Percentiles rank a stretch among this genome's conserved stretches.
Conservation (phyloP, 2,329 filamentous ascomycete species). For the Fusarium tanahbumbuense region DNA sequence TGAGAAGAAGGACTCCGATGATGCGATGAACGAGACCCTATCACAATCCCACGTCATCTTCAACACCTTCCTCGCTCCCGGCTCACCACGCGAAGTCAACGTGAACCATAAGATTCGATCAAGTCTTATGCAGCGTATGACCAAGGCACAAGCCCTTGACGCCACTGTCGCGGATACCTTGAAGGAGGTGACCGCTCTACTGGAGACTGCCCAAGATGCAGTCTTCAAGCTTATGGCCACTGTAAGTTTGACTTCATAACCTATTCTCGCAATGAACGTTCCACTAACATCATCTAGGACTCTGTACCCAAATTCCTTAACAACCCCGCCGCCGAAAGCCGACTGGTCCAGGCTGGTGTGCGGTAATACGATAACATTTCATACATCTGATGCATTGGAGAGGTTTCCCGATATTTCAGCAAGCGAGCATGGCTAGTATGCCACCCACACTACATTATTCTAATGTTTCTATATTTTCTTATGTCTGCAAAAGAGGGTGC, state of each 20-base stretch:
- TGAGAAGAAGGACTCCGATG: constrained; percentile 71
- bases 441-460: constrained; percentile 11
- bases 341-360: constrained; percentile 35
- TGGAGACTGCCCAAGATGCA: constrained; percentile 92
- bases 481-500: constrained; percentile 9
- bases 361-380: constrained; percentile 20
- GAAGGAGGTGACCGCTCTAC: constrained; percentile 87
- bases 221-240: constrained; percentile 99
- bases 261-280: constrained; percentile 24
- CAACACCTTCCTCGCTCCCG: constrained; percentile 97
- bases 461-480: constrained; percentile 24
- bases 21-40: constrained; percentile 91
- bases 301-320: constrained; percentile 79
- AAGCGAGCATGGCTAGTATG: constrained; percentile 13
- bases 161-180: constrained; percentile 90
- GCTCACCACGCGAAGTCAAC: constrained; percentile 95
- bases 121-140: constrained; percentile 94
- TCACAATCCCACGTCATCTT: constrained; percentile 96
- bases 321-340: constrained; percentile 55
- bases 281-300: constrained; percentile 61
- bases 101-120: constrained; percentile 96
- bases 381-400: neutral
- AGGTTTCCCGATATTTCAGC: constrained; percentile 12
- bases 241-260: constrained; percentile 68
- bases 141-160: constrained; percentile 92